Percentiles rank a stretch among this genome's conserved stretches.
These are phyloP conservation scores for Aegilops tauschii DNA, from an alignment of 176 grass and related monocot species.

Conservation along the genomic window DNA sequence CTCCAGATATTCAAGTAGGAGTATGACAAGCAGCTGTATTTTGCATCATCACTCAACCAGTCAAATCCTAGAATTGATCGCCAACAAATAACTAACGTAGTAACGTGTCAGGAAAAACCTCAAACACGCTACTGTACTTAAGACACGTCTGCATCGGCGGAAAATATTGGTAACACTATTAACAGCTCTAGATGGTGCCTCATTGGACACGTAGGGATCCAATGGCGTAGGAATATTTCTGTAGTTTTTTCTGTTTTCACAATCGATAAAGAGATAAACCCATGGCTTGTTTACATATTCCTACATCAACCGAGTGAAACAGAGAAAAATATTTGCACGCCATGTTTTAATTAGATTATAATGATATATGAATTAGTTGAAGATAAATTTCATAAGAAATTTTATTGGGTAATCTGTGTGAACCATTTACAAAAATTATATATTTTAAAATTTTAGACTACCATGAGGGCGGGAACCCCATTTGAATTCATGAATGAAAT, in stretches of 20 bases:
- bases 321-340: background rate
- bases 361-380: background rate
- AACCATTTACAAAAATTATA: too few relatives aligned
- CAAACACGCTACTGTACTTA: background rate
- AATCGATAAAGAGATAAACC: background rate
- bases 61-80: conserved; percentile 16
- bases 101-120: background rate
- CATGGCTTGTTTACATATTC: too few relatives aligned
- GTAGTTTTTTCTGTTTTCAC: background rate
- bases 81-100: background rate
- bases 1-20: background rate
- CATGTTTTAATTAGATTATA: background rate
- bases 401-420: background rate
- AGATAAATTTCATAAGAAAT: background rate
- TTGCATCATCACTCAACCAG: background rate
- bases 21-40: conserved; percentile 23
- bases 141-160: background rate
- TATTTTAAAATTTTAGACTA: too few relatives aligned
- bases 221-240: background rate
- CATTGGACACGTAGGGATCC: background rate
- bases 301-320: background rate
- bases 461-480: too few relatives aligned
- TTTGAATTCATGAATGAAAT: too few relatives aligned
- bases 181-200: background rate
- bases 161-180: background rate